Percentiles rank a stretch among this genome's conserved stretches.
Conservation (phyloP, 352 stramenopile genomes). For the Pythium coloratum region DNA sequence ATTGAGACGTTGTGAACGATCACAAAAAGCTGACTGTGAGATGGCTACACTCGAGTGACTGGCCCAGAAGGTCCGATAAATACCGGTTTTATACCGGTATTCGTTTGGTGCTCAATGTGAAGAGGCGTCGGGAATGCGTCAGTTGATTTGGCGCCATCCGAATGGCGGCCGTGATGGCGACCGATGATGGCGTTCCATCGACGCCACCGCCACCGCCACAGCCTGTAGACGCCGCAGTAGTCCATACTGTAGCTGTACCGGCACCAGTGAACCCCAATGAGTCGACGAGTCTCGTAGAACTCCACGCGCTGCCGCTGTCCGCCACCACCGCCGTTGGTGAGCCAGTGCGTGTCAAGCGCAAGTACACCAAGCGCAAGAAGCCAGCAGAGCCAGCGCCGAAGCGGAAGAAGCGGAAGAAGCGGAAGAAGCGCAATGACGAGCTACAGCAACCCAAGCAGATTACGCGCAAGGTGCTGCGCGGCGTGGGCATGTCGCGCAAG, state of each 20-base stretch:
- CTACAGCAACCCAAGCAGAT: neutral
- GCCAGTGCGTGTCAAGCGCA: constrained; percentile 1
- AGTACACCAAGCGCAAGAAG: constrained; percentile 11
- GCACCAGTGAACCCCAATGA: neutral
- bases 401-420: constrained; percentile 5
- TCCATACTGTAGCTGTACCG: neutral
- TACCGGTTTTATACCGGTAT: constrained; percentile 18
- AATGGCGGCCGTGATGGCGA: constrained; percentile 2
- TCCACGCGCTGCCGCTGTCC: constrained; percentile 12
- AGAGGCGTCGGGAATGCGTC: constrained; percentile 4
- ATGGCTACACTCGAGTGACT: constrained; percentile 24
- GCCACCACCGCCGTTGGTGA: neutral
- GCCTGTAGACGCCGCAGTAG: neutral
- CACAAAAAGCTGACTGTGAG: constrained; percentile 1
- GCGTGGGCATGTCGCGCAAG: neutral
- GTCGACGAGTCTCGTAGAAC: constrained; percentile 7
- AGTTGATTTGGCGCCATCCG: neutral
- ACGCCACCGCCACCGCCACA: neutral
- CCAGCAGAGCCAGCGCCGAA: neutral
- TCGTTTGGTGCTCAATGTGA: constrained; percentile 2
- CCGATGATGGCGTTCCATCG: neutral
- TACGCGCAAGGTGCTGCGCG: neutral
- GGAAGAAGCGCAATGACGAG: neutral
- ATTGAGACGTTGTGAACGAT: neutral
- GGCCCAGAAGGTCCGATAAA: constrained; percentile 1